These are phyloP conservation scores for Thyridium curvatum DNA, from an alignment of 2,329 filamentous ascomycete genomes.

Conservation along the genomic window DNA sequence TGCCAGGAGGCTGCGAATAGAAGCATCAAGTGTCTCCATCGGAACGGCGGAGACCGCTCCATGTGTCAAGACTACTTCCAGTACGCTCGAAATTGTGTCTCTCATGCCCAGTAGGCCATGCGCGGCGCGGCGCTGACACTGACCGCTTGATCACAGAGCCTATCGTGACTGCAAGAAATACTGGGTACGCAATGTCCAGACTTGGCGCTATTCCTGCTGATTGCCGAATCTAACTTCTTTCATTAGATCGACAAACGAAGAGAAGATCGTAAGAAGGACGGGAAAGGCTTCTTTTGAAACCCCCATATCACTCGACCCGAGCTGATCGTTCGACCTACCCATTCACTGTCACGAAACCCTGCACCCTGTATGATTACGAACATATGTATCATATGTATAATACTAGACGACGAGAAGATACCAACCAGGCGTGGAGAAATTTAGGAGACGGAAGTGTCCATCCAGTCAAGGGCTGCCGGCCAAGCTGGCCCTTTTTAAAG, in stretches of 20 bases:
- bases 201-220: background rate
- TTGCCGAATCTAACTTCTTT: background rate
- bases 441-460: no score
- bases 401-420: no score
- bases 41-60: conserved; percentile 79
- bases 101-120: background rate
- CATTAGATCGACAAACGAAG: conserved; percentile 20
- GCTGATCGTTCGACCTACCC: no score
- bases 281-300: conserved; percentile 9
- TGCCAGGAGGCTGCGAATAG: conserved; percentile 86
- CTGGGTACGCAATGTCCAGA: conserved; percentile 59
- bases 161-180: conserved; percentile 93
- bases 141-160: conserved; percentile 49
- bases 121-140: background rate
- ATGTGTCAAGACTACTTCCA: conserved; percentile 96
- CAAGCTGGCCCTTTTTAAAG: no score
- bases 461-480: no score
- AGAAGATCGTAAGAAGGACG: conserved; percentile 15
- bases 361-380: no score
- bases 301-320: no score
- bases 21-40: conserved; percentile 81
- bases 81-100: conserved; percentile 45
- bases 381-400: no score
- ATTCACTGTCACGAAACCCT: background rate
- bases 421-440: no score